These are phyloP conservation scores for Rhodomyrtus tomentosa DNA, from an alignment of 345 rosid genomes.

Conservation along the genomic window DNA sequence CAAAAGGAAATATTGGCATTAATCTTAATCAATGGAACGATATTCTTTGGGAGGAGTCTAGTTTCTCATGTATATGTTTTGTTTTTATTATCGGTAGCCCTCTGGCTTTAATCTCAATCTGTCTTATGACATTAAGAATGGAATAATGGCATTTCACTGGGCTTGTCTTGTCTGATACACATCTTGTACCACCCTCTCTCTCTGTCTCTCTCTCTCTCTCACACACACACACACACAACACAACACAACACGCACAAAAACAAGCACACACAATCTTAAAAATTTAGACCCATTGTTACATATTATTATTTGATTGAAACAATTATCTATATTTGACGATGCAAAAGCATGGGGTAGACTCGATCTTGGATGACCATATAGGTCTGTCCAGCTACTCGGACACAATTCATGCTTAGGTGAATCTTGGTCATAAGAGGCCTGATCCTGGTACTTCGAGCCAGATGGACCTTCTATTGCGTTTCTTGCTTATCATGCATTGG, in stretches of 20 bases:
- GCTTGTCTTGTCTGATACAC: neutral
- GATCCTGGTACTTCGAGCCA: neutral
- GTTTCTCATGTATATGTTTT: neutral
- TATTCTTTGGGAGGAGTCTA: neutral
- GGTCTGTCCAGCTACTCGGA: neutral
- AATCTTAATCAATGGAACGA: neutral
- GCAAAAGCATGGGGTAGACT: neutral
- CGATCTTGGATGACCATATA: neutral
- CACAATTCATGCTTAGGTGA: neutral
- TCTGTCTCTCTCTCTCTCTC: neutral
- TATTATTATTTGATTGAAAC: neutral
- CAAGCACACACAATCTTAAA: neutral
- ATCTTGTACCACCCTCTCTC: neutral
- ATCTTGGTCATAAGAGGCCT: neutral
- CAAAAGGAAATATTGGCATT: neutral
- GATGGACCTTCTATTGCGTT: neutral
- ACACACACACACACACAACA: neutral
- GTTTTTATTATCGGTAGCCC: neutral
- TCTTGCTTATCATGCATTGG: neutral
- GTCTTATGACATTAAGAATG: neutral
- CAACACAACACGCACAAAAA: neutral
- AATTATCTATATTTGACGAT: neutral
- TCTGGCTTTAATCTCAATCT: neutral
- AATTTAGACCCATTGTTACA: neutral
- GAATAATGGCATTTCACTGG: neutral